Base-by-base conservation (phyloP, 768 basidiomycete species). In the Lentinula boryana region DNA sequence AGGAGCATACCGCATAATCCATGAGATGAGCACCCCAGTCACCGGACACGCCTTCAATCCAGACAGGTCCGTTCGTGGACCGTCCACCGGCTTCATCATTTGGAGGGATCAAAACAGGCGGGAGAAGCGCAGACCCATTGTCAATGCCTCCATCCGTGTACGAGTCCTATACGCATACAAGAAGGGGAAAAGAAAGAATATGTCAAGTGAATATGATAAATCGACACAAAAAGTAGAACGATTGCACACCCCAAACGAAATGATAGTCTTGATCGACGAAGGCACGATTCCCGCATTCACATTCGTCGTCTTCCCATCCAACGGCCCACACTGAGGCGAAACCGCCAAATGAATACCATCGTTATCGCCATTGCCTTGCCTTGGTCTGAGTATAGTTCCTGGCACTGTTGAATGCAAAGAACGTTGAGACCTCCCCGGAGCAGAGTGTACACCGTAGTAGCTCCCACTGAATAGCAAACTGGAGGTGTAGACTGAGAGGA, bases 121-220 rank as follows among this genome's bases (percentile, higher is more conserved):
- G 78, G 2, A 72, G 70, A 15, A 81, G 74, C 0, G 79, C 73
- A 0, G 74, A 71, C 10, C 83, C 82, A 60, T 84, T 79, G 18
- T 78, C 72, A 43, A 72, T 75, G 2, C 83, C 83, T 0, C 81
- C 82, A 36, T 80, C 79, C 0, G 80, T 82, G 60, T 77, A 84
- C 8, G 78, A 80, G 61, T 83, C 81, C 79, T 77, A 43, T 63
- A 27, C 21, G 4, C 35, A 40, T 6, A 43, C 8, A 38, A 13
- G 33, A n/a, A 33, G 5, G 6, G 6, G 12, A n/a, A 33, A 10
- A 13, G 5, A 27, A 35, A 32, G 12, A 32, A 57, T 10, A 18
- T 13, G 31, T 38, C 35, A 56, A 12, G 21, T 41, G 55, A 21
- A 51, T 31, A 23, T 8, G 18, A 31, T 6, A 9, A 9, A 21